phyloP scores from a whole-genome alignment of 2,329 filamentous ascomycete species.

The Paecilomyces sp. region DNA sequence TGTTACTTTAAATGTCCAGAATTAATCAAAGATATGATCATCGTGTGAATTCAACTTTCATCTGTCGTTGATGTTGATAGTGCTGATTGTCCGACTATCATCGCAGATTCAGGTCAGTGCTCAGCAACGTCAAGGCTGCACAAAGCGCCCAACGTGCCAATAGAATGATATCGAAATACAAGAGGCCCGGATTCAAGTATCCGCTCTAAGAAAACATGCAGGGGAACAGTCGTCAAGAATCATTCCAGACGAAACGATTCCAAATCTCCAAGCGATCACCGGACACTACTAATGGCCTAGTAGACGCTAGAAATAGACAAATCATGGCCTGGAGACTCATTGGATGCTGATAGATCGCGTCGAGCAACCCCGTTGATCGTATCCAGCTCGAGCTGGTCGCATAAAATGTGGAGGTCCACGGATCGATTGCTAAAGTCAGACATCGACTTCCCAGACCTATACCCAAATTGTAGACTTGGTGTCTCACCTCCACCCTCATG shows the following conservation, averaged over 20 bases:
- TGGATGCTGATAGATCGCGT: neutral
- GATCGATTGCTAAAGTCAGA: neutral
- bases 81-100: too few relatives aligned
- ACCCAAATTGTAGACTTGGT: neutral
- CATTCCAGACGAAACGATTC: neutral
- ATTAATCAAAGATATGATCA: too few relatives aligned
- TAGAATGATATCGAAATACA: neutral
- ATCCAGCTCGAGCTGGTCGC: neutral
- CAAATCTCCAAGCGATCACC: neutral
- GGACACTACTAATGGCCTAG: neutral
- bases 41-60: too few relatives aligned
- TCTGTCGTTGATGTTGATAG: too few relatives aligned
- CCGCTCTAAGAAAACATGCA: neutral
- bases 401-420: neutral
- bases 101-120: too few relatives aligned
- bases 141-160: neutral
- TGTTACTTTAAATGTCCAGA: too few relatives aligned
- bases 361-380: neutral
- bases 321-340: neutral
- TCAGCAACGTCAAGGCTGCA: neutral
- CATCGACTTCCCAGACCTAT: neutral
- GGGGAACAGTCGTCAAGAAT: neutral
- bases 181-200: neutral
- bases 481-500: neutral
- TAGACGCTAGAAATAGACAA: neutral